phyloP scores from a whole-genome alignment of 2,329 filamentous ascomycete genomes.

The Penicillium freii region DNA sequence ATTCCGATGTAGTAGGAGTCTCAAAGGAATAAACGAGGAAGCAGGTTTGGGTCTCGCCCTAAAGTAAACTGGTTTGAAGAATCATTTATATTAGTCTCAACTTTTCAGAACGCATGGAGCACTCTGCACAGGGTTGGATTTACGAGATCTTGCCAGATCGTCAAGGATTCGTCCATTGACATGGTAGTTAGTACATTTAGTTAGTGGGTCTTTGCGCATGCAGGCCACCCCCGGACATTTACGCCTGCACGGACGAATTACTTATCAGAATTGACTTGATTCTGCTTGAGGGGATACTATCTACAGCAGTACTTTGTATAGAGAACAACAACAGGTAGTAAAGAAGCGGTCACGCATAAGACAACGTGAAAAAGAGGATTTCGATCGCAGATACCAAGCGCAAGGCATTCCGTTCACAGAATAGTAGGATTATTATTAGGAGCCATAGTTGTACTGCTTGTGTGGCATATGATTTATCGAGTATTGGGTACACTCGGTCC shows the following conservation, averaged over 20 bases:
- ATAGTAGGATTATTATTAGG: neutral
- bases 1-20: neutral
- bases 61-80: neutral
- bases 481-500: neutral
- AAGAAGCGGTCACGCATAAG: constrained; percentile 9
- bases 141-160: neutral
- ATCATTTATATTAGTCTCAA: neutral
- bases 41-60: neutral
- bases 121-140: neutral
- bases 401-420: neutral
- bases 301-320: neutral
- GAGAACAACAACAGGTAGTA: neutral
- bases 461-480: constrained; percentile 1
- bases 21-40: neutral
- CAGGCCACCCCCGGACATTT: constrained; percentile 3
- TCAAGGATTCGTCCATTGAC: constrained; percentile 3
- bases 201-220: constrained; percentile 11
- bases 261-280: neutral
- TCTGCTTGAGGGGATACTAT: neutral
- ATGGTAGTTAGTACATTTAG: neutral
- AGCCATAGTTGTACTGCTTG: neutral
- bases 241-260: constrained; percentile 4
- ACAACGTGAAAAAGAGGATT: neutral
- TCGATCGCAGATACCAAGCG: neutral
- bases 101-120: neutral